phyloP scores from a whole-genome alignment of 805 yeast genomes.

The Metschnikowia borealis region DNA sequence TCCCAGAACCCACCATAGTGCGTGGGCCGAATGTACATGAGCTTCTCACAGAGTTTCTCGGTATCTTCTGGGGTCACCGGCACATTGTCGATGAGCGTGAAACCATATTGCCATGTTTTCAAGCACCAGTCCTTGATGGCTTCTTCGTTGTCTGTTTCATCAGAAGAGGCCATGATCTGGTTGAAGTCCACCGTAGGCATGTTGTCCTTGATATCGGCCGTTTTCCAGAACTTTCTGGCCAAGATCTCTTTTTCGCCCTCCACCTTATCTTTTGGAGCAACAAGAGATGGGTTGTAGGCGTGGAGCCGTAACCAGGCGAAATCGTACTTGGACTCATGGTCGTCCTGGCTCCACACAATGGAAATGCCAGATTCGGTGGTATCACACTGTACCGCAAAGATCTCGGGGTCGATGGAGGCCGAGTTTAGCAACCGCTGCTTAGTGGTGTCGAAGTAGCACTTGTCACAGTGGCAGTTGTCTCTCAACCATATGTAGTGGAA shows the following conservation, averaged over 20 bases:
- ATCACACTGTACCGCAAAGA: slow-evolving; percentile 18
- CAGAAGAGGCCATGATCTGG: slow-evolving; percentile 37
- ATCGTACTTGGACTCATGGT: slow-evolving; percentile 37
- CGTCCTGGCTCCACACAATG: slow-evolving; percentile 38
- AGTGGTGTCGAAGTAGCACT: slow-evolving; percentile 52
- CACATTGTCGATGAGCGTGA: slow-evolving; percentile 56
- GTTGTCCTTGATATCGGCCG: slow-evolving; percentile 31
- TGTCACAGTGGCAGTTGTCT: slow-evolving; percentile 57
- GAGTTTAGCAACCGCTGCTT: slow-evolving; percentile 59
- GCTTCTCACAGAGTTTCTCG: slow-evolving; percentile 50
- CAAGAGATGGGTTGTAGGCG: slow-evolving; percentile 49
- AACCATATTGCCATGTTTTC: slow-evolving; percentile 55
- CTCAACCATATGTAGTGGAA: slow-evolving; percentile 53
- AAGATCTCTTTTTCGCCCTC: slow-evolving; percentile 28
- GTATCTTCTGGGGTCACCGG: slow-evolving; percentile 61
- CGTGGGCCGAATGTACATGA: slow-evolving; percentile 60
- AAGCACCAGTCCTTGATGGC: slow-evolving; percentile 54
- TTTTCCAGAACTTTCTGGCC: slow-evolving; percentile 42
- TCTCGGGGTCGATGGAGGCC: slow-evolving; percentile 36
- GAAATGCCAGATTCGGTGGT: slow-evolving; percentile 14
- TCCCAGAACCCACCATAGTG: slow-evolving; percentile 84
- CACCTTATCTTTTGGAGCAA: slow-evolving; percentile 26
- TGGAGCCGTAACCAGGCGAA: slow-evolving; percentile 45
- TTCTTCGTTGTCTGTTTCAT: slow-evolving; percentile 27
- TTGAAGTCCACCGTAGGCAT: slow-evolving; percentile 49